Percentiles rank a stretch among this genome's conserved stretches.
These are phyloP conservation scores for Allantophomopsis lycopodina DNA, from an alignment of 2,329 filamentous ascomycete genomes.

Conservation along the genomic window DNA sequence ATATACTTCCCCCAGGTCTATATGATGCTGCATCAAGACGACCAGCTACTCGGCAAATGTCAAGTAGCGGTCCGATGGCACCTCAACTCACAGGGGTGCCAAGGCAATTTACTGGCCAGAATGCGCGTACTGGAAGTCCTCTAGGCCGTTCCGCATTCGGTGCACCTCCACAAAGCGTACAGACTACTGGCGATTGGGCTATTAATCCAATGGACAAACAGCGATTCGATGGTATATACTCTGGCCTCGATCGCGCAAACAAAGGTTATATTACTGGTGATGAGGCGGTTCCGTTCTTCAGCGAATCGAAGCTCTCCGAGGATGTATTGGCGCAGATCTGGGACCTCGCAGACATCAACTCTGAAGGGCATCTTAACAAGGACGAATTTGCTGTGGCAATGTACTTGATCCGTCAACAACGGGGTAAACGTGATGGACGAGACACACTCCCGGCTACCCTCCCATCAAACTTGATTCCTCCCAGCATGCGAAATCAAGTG, in stretches of 20 bases:
- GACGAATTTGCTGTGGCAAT: slow-evolving; percentile 97
- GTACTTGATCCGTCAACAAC: slow-evolving; percentile 88
- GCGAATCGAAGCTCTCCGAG: slow-evolving; percentile 79
- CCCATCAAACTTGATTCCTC: slow-evolving; percentile 71
- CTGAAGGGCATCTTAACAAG: slow-evolving; percentile 68
- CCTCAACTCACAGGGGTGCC: slow-evolving; percentile 55
- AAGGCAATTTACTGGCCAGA: slow-evolving; percentile 63
- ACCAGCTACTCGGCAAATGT: slow-evolving; percentile 26
- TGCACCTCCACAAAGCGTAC: slow-evolving; percentile 20
- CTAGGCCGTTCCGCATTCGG: slow-evolving; percentile 34
- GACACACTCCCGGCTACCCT: slow-evolving; percentile 59
- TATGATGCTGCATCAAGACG: slow-evolving; percentile 82
- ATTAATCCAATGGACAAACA: slow-evolving; percentile 73
- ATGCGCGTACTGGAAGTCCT: slow-evolving; percentile 43
- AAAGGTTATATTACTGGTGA: slow-evolving; percentile 84
- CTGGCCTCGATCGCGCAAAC: slow-evolving; percentile 65
- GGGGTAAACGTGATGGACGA: slow-evolving; percentile 50
- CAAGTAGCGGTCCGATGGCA: slow-evolving; percentile 31
- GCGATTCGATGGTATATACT: slow-evolving; percentile 79
- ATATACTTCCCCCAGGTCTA: slow-evolving; percentile 66
- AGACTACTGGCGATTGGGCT: slow-evolving; percentile 51
- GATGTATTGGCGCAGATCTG: slow-evolving; percentile 88
- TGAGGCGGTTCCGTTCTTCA: slow-evolving; percentile 88
- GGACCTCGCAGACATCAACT: slow-evolving; percentile 92
- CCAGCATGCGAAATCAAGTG: slow-evolving; percentile 59